Percentiles rank a stretch among this genome's conserved stretches.
phyloP scores from a whole-genome alignment of 768 basidiomycete species.

The Hypholoma fasciculare region DNA sequence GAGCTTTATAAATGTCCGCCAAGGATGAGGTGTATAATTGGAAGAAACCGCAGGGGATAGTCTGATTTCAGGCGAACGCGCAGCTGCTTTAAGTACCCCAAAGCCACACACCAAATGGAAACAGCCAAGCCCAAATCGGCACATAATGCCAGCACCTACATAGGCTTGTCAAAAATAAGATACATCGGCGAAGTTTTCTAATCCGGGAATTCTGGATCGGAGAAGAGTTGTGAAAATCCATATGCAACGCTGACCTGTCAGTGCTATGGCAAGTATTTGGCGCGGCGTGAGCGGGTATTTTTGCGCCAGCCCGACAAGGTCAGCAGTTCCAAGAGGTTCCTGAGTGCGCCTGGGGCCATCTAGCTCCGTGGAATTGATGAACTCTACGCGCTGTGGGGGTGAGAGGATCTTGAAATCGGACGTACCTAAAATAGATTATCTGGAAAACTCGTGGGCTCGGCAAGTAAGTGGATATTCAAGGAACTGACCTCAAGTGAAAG shows the following conservation, averaged over 20 bases:
- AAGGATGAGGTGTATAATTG: neutral
- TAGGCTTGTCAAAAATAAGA: neutral
- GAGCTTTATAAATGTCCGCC: neutral
- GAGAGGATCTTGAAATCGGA: neutral
- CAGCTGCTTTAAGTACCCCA: slow-evolving; percentile 9
- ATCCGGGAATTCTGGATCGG: neutral
- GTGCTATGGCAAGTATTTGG: neutral
- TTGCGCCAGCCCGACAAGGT: neutral
- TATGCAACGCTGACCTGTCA: neutral
- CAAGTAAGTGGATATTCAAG: neutral
- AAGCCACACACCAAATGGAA: neutral
- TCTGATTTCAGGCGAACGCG: neutral
- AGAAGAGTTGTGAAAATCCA: slow-evolving; percentile 1
- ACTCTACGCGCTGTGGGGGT: slow-evolving; percentile 1
- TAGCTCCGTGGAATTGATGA: slow-evolving; percentile 8
- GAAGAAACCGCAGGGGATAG: neutral
- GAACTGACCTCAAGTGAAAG: neutral
- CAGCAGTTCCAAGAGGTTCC: slow-evolving; percentile 4
- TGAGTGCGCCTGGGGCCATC: neutral
- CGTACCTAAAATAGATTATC: neutral
- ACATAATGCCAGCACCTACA: slow-evolving; percentile 5
- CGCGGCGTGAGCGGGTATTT: slow-evolving; percentile 7
- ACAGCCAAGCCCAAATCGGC: slow-evolving; percentile 6
- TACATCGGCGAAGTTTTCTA: neutral
- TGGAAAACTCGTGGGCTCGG: neutral